Evolutionary conservation across 208 protist genomes (phyloP).

Genomic region (Leishmania guyanensis): DNA sequence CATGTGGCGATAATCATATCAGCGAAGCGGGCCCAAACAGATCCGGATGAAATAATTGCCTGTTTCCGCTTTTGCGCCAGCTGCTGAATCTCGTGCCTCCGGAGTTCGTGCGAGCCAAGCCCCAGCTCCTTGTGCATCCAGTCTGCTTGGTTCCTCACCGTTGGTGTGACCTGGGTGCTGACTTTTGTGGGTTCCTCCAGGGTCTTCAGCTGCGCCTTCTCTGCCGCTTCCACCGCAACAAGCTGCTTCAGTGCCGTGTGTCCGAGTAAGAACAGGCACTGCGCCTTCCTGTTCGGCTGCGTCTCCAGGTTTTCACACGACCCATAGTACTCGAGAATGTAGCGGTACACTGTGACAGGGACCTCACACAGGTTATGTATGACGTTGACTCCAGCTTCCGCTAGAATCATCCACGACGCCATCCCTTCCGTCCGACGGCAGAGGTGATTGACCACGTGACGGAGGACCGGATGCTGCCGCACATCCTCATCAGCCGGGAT

Average conservation of each 20-base stretch:
- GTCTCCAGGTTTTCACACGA: slow-evolving; percentile 7
- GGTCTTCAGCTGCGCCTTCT: slow-evolving; percentile 77
- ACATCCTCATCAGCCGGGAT: slow-evolving; percentile 55
- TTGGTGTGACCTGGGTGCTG: slow-evolving; percentile 1
- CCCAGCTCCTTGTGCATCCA: slow-evolving; percentile 89
- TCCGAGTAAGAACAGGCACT: slow-evolving; percentile 78
- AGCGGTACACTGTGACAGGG: slow-evolving; percentile 75
- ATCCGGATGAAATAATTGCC: slow-evolving; percentile 74
- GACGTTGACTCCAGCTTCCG: slow-evolving; percentile 66
- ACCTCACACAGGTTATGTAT: slow-evolving; percentile 81
- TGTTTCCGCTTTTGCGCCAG: slow-evolving; percentile 61
- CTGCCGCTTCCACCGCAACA: slow-evolving; percentile 76
- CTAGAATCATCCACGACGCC: slow-evolving; percentile 80
- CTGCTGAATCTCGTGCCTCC: slow-evolving; percentile 86
- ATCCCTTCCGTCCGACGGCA: slow-evolving; percentile 76
- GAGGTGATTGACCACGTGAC: slow-evolving; percentile 76
- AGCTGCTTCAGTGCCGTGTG: slow-evolving; percentile 87
- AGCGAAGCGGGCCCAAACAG: slow-evolving; percentile 70
- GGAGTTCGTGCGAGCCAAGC: slow-evolving; percentile 76
- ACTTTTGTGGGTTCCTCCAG: slow-evolving; percentile 50
- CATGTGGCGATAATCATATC: slow-evolving; percentile 60
- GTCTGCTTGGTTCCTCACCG: slow-evolving; percentile 43
- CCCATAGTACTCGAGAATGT: slow-evolving; percentile 76
- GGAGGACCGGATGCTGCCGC: slow-evolving; percentile 55
- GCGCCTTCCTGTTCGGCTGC: slow-evolving; percentile 51